Evolutionary conservation across 306 rosid genomes (phyloP), one percentile per base, ranked within the genome.

Genomic region (Prunus mongolica): DNA sequence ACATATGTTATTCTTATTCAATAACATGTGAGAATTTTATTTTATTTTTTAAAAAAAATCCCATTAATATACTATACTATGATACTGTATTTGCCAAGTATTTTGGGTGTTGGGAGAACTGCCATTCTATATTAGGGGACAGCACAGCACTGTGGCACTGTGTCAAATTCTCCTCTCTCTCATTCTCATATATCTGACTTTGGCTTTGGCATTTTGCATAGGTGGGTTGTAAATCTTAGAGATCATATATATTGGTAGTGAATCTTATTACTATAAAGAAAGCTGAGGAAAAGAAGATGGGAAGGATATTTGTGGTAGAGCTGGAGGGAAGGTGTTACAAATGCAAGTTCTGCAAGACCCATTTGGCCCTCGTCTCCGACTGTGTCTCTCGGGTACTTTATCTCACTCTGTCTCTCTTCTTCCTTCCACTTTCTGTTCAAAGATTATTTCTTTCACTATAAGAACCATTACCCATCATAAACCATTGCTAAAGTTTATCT

Each of bases 341-440:
- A 86, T 93, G 98, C 93, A 90, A 88, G 76, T 93, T 87, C 89
- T 93, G 98, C 82, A 88, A 81, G 56, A 93, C 96, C 83, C 97
- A 86, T 81, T 82, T 93, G 80, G 94, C 96, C 50, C 93, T 89
- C 19, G 88, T 75, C 6, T 89, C 88, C 63, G 96, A 91, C 79
- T 87, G 92, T 69, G 89, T 88, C 78, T 94, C 98, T 78, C 78
- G 85, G 89, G 97, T 93, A 83, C 66, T 30, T 64, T 2, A 2
- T 45, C 25, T 67, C 38, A 6, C 38, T 22, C 6, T 24, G 1
- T 28, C 2, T 61, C 18, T 28, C 16, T 50, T 45, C 6, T 41
- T 65, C 47, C 27, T 22, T 18, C 12, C 68, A 52, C 27, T 44
- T 44, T 55, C 49, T 67, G 45, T 56, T 60, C 7, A 25, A 44